Evolutionary conservation across 768 basidiomycete genomes (phyloP), one percentile per base, ranked within the genome.

Genomic region (Kwoniella dendrophila): DNA sequence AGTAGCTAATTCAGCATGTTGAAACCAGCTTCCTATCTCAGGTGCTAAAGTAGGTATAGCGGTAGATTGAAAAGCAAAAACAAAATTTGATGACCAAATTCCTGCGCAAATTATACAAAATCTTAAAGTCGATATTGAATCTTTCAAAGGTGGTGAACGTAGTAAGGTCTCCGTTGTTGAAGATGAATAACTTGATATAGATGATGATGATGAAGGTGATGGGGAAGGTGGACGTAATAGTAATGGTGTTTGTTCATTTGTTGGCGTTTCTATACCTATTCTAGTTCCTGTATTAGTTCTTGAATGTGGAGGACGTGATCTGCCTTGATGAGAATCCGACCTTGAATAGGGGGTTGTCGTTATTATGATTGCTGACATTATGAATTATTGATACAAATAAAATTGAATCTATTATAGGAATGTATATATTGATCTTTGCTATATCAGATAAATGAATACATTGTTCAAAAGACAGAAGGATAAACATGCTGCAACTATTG

Each of bases 31-130:
- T 2, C 61, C 56, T 11, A 70, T 72, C 7, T 56, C 54, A 2
- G 76, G 75, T 14, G 76, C 74, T 16, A 76, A 49, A 3, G 78
- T 79, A 4, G 78, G 78, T 11, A 79, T 65, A 16, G 74, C 72
- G 18, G 74, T 76, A 8, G 60, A 64, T 56, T 79, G 78, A 43
- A 76, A 70, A 0, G 78, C 78, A 55, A 79, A 77, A 11, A 75
- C 71, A 50, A 77, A 77, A 51, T 79, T 77, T 33, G 71, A 56
- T 3, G 66, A 66, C 75, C 67, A 71, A 48, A 71, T 68, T n/a
- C 72, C 70, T 3, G 58, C 50, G n/a, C 61, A 66, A 1, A 66
- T 50, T 27, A 66, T 49, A 16, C 70, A 43, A 41, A 75, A 75
- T 8, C 71, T 56, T 1, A 54, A 12, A 4, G 47, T 52, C 1